Conservation (phyloP, 176 grass and related monocot species). For the Oryza coarctata region DNA sequence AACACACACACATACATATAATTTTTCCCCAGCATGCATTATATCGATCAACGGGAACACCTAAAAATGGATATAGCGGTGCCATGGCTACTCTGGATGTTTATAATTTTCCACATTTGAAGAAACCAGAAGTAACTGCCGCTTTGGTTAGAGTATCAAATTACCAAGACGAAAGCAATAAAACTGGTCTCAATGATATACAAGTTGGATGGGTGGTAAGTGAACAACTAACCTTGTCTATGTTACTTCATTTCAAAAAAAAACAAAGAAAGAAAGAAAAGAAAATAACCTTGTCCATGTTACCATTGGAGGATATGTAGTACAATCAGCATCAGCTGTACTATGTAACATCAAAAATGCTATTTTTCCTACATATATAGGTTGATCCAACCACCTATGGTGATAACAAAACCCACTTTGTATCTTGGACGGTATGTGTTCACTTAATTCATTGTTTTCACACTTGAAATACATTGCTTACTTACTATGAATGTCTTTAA, state of each 20-base stretch:
- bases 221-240: neutral
- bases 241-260: no score
- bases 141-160: neutral
- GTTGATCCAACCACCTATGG: neutral
- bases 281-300: no score
- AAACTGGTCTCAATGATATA: neutral
- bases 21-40: no score
- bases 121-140: neutral
- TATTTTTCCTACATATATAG: neutral
- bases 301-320: no score
- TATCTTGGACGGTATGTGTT: neutral
- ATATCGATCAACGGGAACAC: no score
- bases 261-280: no score
- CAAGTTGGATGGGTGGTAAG: neutral
- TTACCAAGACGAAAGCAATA: neutral
- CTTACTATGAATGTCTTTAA: neutral
- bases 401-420: conserved; percentile 29
- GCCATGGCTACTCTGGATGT: conserved; percentile 22
- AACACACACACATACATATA: no score
- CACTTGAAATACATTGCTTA: neutral
- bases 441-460: neutral
- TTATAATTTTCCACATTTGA: neutral
- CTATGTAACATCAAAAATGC: no score
- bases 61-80: neutral
- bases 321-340: neutral